Conservation (phyloP, 352 stramenopile genomes). For the Saprolegnia parasitica region DNA sequence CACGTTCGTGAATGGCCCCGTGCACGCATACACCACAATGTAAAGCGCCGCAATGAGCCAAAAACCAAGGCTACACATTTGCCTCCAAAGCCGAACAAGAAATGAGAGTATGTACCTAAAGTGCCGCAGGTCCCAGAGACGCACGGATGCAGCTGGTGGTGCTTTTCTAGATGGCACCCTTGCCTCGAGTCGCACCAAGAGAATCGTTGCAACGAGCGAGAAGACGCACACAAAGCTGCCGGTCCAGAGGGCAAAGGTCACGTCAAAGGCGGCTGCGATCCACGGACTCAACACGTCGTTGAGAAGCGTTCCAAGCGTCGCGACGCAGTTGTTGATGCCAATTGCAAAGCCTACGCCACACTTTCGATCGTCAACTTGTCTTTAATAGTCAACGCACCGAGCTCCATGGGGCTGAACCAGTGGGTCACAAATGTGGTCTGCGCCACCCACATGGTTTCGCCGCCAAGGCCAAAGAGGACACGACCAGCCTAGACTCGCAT, state of each 20-base stretch:
- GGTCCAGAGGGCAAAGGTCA: slow-evolving; percentile 23
- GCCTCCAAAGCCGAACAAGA: not conserved
- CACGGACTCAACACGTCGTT: slow-evolving; percentile 27
- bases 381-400: slow-evolving; percentile 28
- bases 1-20: slow-evolving; percentile 25
- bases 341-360: slow-evolving; percentile 26
- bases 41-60: slow-evolving; percentile 24
- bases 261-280: slow-evolving; percentile 11
- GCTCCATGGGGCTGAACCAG: slow-evolving; percentile 55
- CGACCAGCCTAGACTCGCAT: slow-evolving; percentile 43
- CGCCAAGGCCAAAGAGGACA: slow-evolving; percentile 59
- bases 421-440: slow-evolving; percentile 45
- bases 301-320: slow-evolving; percentile 3
- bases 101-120: not conserved
- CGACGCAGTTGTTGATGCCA: slow-evolving; percentile 27
- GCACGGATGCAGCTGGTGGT: not conserved
- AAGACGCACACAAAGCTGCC: slow-evolving; percentile 18
- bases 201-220: slow-evolving; percentile 16
- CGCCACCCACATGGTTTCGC: slow-evolving; percentile 53
- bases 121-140: slow-evolving; percentile 1
- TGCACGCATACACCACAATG: not conserved
- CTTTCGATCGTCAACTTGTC: not conserved
- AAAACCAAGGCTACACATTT: slow-evolving; percentile 7
- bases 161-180: not conserved
- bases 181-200: slow-evolving; percentile 19